Base-by-base conservation (phyloP, 352 stramenopile species). In the Phytopythium sindhum region DNA sequence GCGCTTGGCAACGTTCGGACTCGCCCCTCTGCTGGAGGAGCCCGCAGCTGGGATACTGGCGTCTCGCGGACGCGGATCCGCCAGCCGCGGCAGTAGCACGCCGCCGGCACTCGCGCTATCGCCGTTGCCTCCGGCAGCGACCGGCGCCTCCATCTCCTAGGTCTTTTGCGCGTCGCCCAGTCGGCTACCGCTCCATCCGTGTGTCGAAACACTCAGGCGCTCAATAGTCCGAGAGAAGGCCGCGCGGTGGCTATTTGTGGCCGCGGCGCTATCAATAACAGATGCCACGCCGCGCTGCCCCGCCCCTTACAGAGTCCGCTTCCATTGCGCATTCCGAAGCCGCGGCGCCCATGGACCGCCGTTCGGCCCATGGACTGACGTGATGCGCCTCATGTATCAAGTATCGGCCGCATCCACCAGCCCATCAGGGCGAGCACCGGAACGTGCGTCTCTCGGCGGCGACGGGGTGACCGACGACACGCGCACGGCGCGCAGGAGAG, bases 1-100 rank as follows among this genome's bases (percentile, higher is more conserved):
- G 9, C 63, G 69, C 57, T 76, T 76, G 28, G 63, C 50, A 56
- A 66, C 69, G 35, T 71, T 73, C 37, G 69, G 69, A 28, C 66
- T 69, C 42, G 52, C 58, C 12, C 63, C 59, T 10, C 67, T 63
- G 6, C 19, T 19, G 17, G 19, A 31, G 15, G 26, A 14, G 28
- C 50, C 50, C 10, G 26, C 7, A 2, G 29, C 24, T 31, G 47
- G 10, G 6, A n/a, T 17, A 23, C 11, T 44, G 37, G 37, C 15
- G 5, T 19, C 14, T 44, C 37, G 37, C 37, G 37, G 37, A 11
- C 10, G 7, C 37, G 15, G 44, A 12, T 24, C 28, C 54, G 12
- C 24, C 11, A 60, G 23, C 21, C 54, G 54, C 35, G 54, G 54
- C n/a, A 60, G 54, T 8, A 29, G 21, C 11, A 35, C 51, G 28